Evolutionary conservation across 192 early-diverging fungal genomes (phyloP), one percentile per base, ranked within the genome.

Genomic region (Linnemannia zychae): DNA sequence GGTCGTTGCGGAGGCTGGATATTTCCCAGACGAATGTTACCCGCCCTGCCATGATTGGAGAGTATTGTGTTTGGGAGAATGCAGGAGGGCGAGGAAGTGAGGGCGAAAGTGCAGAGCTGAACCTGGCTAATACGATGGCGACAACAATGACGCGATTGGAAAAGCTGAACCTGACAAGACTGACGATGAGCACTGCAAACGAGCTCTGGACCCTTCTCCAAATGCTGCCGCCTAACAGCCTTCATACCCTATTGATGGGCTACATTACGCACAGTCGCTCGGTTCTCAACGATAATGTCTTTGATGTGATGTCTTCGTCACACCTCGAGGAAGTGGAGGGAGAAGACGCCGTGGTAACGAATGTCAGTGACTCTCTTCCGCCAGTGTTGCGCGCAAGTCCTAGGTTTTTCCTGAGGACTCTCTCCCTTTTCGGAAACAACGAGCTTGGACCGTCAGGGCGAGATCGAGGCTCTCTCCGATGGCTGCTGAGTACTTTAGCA

Each of bases 121-220:
- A 9, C 9, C 40, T 44, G 66, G 9, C 15, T 22, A 34, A 16
- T 5, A 5, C 74, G 18, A 31, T 22, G 18, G 11, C 37, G 9
- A 50, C 0, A 18, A 49, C 13, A 22, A 68, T 17, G 28, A 83
- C 81, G 37, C 28, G 33, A 9, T n/a, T 83, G 38, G 81, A 83
- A 18, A 83, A 83, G 34, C 28, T 83, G 49, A 83, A 83, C 67
- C 28, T 83, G 60, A 83, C 76, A 50, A 47, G 81, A 17, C 67
- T 83, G 15, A 83, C 77, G 46, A 46, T 83, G 12, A 31, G 31
- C 13, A 74, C 81, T 6, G 71, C 81, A 0, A 57, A 33, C 16
- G 76, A 78, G 18, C 50, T 83, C 5, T 3, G 69, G 44, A 44
- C 71, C 18, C 44, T 83, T 6, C 74, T 78, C 57, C 72, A 78